These are phyloP conservation scores for Clavaria fumosa DNA, from an alignment of 768 basidiomycete genomes.

Conservation along the genomic window DNA sequence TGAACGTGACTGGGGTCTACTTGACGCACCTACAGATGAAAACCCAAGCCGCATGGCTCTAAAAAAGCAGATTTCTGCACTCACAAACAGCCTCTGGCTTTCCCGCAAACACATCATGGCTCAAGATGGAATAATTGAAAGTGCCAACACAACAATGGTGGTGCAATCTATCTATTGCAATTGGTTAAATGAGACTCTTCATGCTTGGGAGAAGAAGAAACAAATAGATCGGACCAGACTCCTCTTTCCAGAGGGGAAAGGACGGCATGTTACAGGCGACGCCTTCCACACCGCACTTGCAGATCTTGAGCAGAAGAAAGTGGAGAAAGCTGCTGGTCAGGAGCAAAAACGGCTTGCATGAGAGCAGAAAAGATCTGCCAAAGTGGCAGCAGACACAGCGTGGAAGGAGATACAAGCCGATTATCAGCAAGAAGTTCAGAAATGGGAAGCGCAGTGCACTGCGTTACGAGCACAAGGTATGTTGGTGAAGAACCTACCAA, in stretches of 20 bases:
- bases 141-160: not conserved
- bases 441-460: not conserved
- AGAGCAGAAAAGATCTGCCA: not conserved
- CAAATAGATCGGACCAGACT: not conserved
- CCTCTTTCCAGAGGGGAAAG: not conserved
- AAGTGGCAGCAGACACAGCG: not conserved
- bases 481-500: not conserved
- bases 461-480: not conserved
- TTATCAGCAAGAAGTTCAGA: not conserved
- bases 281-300: not conserved
- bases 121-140: not conserved
- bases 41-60: not conserved
- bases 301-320: not conserved
- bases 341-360: not conserved
- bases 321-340: not conserved
- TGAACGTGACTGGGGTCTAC: not conserved
- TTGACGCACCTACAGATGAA: not conserved
- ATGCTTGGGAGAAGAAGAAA: not conserved
- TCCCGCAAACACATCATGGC: not conserved
- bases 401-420: not conserved
- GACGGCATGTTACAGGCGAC: not conserved
- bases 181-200: not conserved
- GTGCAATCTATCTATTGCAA: not conserved
- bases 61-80: not conserved
- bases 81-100: not conserved